Conservation (phyloP, 176 grass and related monocot genomes). For the Otatea glauca region DNA sequence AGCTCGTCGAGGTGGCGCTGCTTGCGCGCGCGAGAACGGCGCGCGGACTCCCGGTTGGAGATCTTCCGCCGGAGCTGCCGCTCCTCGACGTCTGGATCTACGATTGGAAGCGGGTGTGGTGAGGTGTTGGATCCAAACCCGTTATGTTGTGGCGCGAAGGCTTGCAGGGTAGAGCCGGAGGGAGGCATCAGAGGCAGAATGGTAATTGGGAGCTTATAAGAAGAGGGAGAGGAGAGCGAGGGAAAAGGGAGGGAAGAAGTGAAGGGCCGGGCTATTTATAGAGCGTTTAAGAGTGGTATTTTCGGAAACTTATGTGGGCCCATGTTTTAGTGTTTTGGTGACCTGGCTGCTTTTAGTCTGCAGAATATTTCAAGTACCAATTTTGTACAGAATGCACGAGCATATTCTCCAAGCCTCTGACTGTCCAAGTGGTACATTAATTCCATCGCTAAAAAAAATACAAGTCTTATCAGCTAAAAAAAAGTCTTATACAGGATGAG, state of each 20-base stretch:
- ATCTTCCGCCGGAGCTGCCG: conserved; percentile 65
- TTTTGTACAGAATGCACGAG: neutral
- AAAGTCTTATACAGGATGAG: no score
- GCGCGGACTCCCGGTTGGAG: conserved; percentile 88
- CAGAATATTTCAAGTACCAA: neutral
- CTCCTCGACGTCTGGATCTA: neutral
- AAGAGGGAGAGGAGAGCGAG: neutral
- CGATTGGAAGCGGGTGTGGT: no score
- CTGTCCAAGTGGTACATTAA: neutral
- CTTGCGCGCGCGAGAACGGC: conserved; percentile 75
- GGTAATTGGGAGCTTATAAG: neutral
- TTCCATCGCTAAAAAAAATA: no score
- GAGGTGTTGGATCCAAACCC: conserved; percentile 17
- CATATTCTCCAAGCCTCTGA: neutral
- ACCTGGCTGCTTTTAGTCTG: neutral
- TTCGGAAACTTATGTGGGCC: neutral
- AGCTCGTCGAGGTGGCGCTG: conserved; percentile 63
- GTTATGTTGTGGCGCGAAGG: conserved; percentile 8
- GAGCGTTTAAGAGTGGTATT: neutral
- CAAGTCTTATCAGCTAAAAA: no score
- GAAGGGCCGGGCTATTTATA: conserved; percentile 67
- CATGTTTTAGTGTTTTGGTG: neutral
- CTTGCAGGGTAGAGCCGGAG: neutral
- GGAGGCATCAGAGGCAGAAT: conserved; percentile 31
- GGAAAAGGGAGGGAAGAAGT: conserved; percentile 71